A percentile compares a stretch with the other conserved stretches of the same genome.
Conservation (phyloP, 2,329 filamentous ascomycete genomes). For the Stagonosporopsis tanaceti region DNA sequence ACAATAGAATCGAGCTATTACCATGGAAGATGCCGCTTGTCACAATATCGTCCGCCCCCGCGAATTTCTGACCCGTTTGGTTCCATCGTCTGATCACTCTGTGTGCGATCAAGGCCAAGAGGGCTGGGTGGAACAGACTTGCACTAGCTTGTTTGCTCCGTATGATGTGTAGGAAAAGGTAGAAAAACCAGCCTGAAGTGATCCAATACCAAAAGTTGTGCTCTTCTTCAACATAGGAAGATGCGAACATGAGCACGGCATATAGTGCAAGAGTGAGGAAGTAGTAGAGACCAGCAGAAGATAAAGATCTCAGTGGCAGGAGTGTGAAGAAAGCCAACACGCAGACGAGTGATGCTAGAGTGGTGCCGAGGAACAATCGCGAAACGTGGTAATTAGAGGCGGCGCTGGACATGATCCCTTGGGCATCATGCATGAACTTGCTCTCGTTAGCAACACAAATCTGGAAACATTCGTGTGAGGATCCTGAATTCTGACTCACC, state of each 20-base stretch:
- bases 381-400: slow-evolving; percentile 89
- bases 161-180: slow-evolving; percentile 54
- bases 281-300: slow-evolving; percentile 57
- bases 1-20: slow-evolving; percentile 68
- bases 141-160: slow-evolving; percentile 39
- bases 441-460: slow-evolving; percentile 13
- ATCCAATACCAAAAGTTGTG: slow-evolving; percentile 99
- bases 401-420: slow-evolving; percentile 83
- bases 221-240: slow-evolving; percentile 97
- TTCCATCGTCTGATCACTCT: slow-evolving; percentile 85
- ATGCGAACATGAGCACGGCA: slow-evolving; percentile 93
- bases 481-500: slow-evolving; percentile 40
- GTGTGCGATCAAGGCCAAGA: slow-evolving; percentile 66
- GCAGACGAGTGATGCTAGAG: slow-evolving; percentile 56
- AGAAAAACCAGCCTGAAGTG: slow-evolving; percentile 71
- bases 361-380: slow-evolving; percentile 62
- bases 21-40: slow-evolving; percentile 63
- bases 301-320: slow-evolving; percentile 55
- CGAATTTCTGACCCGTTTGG: slow-evolving; percentile 95
- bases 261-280: slow-evolving; percentile 61
- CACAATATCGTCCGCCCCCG: slow-evolving; percentile 87
- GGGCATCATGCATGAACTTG: slow-evolving; percentile 74
- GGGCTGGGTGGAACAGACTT: slow-evolving; percentile 42
- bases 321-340: slow-evolving; percentile 46
- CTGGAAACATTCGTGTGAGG: neutral